Percentiles rank a stretch among this genome's conserved stretches.
These are phyloP conservation scores for Claviceps paspali DNA, from an alignment of 2,329 filamentous ascomycete genomes.

Conservation along the genomic window DNA sequence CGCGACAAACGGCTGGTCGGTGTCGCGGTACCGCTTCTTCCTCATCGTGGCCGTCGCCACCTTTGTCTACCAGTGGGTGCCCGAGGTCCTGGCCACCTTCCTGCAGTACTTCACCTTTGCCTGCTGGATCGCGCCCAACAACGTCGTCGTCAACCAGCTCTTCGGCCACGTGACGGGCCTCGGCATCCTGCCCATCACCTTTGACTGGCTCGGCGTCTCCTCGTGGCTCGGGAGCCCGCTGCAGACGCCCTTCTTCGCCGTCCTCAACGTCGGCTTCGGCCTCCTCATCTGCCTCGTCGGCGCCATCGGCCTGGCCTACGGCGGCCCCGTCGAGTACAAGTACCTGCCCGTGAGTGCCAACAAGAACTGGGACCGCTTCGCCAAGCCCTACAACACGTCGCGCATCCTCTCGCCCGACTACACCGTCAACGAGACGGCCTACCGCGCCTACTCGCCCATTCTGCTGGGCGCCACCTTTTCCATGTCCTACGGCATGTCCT, in stretches of 20 bases:
- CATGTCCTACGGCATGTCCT: conserved; percentile 38
- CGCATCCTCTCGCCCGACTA: conserved; percentile 35
- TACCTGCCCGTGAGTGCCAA: conserved; percentile 40
- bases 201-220: conserved; percentile 43
- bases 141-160: conserved; percentile 20
- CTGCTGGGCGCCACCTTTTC: conserved; percentile 37
- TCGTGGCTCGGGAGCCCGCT: conserved; percentile 32
- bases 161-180: conserved; percentile 23
- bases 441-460: conserved; percentile 39
- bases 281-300: conserved; percentile 32
- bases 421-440: conserved; percentile 37
- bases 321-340: conserved; percentile 31
- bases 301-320: conserved; percentile 37
- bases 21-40: conserved; percentile 33
- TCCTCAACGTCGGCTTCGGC: conserved; percentile 40
- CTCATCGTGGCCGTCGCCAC: conserved; percentile 26
- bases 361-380: conserved; percentile 38
- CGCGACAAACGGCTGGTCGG: conserved; percentile 21
- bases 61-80: conserved; percentile 40
- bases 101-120: conserved; percentile 36
- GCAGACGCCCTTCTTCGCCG: conserved; percentile 42
- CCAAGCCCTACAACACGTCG: conserved; percentile 34
- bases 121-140: conserved; percentile 34
- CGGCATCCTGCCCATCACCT: conserved; percentile 43
- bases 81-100: conserved; percentile 33